phyloP scores from a whole-genome alignment of 768 basidiomycete species.

The Tricholoma saponaceum region DNA sequence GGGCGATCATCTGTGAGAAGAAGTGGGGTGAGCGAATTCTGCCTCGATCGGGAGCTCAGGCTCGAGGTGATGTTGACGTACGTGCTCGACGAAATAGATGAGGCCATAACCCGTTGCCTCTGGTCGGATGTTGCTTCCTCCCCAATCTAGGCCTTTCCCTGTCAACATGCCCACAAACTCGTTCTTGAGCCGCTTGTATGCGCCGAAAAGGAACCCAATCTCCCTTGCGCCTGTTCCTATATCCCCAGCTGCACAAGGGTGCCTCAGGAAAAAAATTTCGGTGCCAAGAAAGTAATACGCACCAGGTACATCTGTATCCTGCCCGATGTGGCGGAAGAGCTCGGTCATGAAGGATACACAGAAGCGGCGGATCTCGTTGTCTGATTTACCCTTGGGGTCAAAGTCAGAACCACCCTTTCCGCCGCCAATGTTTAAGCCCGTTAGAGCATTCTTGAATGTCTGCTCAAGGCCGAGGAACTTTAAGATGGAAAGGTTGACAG shows the following conservation, averaged over 20 bases:
- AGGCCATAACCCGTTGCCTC: constrained; percentile 73
- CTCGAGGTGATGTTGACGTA: constrained; percentile 30
- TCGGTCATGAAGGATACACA: constrained; percentile 71
- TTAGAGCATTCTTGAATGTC: constrained; percentile 78
- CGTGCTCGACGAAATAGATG: constrained; percentile 74
- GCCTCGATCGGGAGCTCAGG: neutral
- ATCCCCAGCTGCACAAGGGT: constrained; percentile 44
- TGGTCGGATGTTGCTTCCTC: constrained; percentile 70
- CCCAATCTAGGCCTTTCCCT: constrained; percentile 66
- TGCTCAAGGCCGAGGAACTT: constrained; percentile 85
- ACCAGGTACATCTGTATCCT: constrained; percentile 72
- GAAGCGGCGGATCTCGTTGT: constrained; percentile 70
- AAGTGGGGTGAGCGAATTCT: neutral
- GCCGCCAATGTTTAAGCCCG: constrained; percentile 73
- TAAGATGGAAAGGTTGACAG: constrained; percentile 78
- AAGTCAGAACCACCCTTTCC: constrained; percentile 81
- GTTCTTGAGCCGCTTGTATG: constrained; percentile 71
- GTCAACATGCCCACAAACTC: constrained; percentile 71
- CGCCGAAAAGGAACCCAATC: constrained; percentile 74
- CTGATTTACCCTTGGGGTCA: constrained; percentile 78
- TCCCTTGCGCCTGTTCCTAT: constrained; percentile 76
- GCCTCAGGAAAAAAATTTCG: too few species aligned
- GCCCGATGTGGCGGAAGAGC: constrained; percentile 67
- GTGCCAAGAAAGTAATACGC: constrained; percentile 7
- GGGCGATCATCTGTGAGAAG: constrained; percentile 46